Percentiles rank a stretch among this genome's conserved stretches.
Conservation (phyloP, 106 monocot species). For the Acorus gramineus region DNA sequence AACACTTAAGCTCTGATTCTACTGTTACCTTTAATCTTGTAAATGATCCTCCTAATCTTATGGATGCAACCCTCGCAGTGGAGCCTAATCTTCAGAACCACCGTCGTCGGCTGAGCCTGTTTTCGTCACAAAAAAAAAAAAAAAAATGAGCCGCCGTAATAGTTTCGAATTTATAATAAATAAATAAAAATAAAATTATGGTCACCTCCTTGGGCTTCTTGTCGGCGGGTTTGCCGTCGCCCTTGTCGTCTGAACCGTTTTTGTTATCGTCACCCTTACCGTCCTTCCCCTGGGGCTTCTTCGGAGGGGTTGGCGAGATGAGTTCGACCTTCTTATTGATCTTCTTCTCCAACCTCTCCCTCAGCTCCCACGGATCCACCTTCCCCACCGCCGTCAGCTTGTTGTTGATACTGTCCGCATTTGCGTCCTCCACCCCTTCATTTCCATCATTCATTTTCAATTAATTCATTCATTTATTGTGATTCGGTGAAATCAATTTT, state of each 20-base stretch:
- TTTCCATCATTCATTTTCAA: background rate
- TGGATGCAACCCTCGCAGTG: slow-evolving; percentile 80
- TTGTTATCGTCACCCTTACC: slow-evolving; percentile 11
- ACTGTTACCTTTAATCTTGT: slow-evolving; percentile 50
- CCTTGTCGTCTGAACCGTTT: slow-evolving; percentile 1
- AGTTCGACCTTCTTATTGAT: slow-evolving; percentile 50
- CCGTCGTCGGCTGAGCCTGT: slow-evolving; percentile 30
- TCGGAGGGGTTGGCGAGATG: slow-evolving; percentile 29
- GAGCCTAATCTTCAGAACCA: slow-evolving; percentile 59
- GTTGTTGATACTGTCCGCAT: slow-evolving; percentile 19
- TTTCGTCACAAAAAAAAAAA: background rate
- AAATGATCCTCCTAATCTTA: slow-evolving; percentile 34
- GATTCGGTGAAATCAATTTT: background rate
- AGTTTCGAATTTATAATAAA: background rate
- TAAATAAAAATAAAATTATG: background rate
- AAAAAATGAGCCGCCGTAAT: background rate
- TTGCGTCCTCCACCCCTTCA: slow-evolving; percentile 35
- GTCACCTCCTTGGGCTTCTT: slow-evolving; percentile 35
- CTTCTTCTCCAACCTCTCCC: slow-evolving; percentile 37
- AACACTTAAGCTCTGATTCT: too few relatives aligned
- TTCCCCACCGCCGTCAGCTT: slow-evolving; percentile 49
- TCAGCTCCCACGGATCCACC: slow-evolving; percentile 49
- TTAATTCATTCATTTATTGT: background rate
- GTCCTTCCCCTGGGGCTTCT: slow-evolving; percentile 20
- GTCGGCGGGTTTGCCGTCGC: slow-evolving; percentile 26